Base-by-base conservation (phyloP, 441 rosid species). In the Erysimum cheiri region DNA sequence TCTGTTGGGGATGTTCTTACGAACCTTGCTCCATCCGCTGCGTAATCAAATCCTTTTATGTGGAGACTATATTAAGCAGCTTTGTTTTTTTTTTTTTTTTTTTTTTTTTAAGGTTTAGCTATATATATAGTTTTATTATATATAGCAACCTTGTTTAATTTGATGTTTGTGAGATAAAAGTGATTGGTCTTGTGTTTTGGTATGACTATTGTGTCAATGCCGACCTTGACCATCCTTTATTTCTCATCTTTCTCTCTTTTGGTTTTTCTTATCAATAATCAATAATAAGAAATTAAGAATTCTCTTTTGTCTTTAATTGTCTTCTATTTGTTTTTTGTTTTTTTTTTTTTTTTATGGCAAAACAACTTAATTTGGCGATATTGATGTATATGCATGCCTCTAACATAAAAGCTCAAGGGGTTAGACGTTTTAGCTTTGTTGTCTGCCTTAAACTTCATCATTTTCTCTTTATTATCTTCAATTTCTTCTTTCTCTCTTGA, bases 111-210 rank as follows among this genome's bases (percentile, higher is more conserved):
- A 49, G 32, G 60, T 49, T 49, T 7, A 69, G 37, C 60, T 61
- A 62, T 52, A 61, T 70, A 70, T 70, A 60, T 24, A 35, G 1
- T 60, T 37, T 59, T 47, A 43, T 26, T 8, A 57, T 58, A 69
- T 70, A 49, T 50, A 41, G 61, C 60, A 28, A 39, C 41, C 74
- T 48, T 31, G 8, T 50, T 39, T 31, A 13, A 36, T 70, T 70
- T 70, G 19, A 52, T 61, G 74, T 70, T 50, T 12, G 55, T 41
- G 69, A 35, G 39, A 35, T 35, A 5, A 35, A 4, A 35, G 39
- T 9, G 39, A 61, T 32, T 59, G 68, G 68, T 60, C 70, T 71
- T 63, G 75, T 54, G 69, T 71, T 59, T 60, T 40, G 40, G 37
- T 36, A 3, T 22, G 17, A 40, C 24, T 26, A n/a, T 10, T 71